These are phyloP conservation scores for Penicillium longicatenatum DNA, from an alignment of 495 filamentous ascomycete genomes.

Conservation along the genomic window DNA sequence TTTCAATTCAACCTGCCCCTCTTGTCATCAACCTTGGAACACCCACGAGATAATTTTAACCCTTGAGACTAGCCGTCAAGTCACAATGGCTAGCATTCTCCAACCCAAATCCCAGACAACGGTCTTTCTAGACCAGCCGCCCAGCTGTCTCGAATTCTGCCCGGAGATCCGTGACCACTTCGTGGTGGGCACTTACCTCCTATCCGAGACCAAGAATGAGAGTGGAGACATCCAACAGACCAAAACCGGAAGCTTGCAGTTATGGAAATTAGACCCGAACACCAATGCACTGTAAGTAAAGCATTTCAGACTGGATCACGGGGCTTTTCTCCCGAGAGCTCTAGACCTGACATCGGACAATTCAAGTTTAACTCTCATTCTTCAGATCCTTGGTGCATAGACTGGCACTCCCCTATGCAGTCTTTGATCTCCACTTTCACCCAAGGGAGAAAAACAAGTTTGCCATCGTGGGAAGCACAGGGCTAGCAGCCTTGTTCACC, in stretches of 20 bases:
- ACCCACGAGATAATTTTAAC: background rate
- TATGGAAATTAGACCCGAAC: conserved; percentile 57
- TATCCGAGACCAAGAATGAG: conserved; percentile 53
- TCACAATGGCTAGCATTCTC: conserved; percentile 17
- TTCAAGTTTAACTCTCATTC: conserved; percentile 1
- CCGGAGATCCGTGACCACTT: conserved; percentile 65
- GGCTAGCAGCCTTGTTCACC: conserved; percentile 65
- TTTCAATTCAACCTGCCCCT: conserved; percentile 6
- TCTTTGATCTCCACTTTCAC: conserved; percentile 87
- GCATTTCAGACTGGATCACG: background rate
- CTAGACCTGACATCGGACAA: conserved; percentile 1
- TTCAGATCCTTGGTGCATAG: conserved; percentile 43
- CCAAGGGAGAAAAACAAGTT: conserved; percentile 56
- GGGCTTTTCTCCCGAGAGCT: background rate
- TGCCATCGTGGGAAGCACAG: conserved; percentile 73
- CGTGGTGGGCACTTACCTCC: conserved; percentile 82
- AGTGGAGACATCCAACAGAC: conserved; percentile 48
- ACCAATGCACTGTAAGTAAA: conserved; percentile 51
- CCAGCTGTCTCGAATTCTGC: conserved; percentile 84
- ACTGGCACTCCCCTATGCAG: conserved; percentile 61
- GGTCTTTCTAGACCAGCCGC: conserved; percentile 59
- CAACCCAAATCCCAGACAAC: conserved; percentile 40
- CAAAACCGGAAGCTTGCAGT: conserved; percentile 71
- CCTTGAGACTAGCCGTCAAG: background rate
- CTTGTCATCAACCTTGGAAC: background rate